phyloP scores from a whole-genome alignment of 2,329 filamentous ascomycete species.

The Diaporthe sp. region DNA sequence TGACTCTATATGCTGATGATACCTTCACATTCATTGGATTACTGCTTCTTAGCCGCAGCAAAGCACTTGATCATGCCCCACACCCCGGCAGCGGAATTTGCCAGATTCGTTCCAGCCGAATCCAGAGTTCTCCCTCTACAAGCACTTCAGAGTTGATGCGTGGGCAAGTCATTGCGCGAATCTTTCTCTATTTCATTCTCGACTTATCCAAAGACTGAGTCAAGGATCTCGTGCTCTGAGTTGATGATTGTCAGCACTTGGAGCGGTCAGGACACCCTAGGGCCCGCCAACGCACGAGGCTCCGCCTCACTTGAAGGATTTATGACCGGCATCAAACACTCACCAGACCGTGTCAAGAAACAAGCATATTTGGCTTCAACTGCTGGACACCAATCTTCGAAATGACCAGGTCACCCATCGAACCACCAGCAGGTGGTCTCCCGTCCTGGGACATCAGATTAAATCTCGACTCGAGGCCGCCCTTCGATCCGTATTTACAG shows the following conservation, averaged over 20 bases:
- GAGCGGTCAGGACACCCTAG: conserved; percentile 5
- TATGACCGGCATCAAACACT: not conserved
- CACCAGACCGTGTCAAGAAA: not conserved
- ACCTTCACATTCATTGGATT: too few relatives aligned
- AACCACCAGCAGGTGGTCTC: not conserved
- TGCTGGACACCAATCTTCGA: not conserved
- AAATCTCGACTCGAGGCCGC: conserved; percentile 8
- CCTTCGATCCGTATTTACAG: conserved; percentile 13
- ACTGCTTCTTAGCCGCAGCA: not conserved
- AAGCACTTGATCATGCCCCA: not conserved
- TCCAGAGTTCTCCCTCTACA: not conserved
- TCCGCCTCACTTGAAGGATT: conserved; percentile 5
- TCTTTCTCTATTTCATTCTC: not conserved
- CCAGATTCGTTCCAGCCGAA: not conserved
- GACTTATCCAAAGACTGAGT: not conserved
- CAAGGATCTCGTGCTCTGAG: not conserved
- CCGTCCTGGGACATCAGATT: conserved; percentile 6
- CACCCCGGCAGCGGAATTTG: not conserved
- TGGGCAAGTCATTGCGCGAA: not conserved
- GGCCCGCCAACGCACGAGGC: conserved; percentile 6
- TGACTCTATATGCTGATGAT: not conserved
- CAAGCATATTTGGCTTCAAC: too few relatives aligned
- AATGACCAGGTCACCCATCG: not conserved
- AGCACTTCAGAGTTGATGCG: not conserved
- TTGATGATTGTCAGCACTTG: not conserved